Conservation (phyloP, 1,284 basidiomycete species). For the Macrocystidia cucumis region DNA sequence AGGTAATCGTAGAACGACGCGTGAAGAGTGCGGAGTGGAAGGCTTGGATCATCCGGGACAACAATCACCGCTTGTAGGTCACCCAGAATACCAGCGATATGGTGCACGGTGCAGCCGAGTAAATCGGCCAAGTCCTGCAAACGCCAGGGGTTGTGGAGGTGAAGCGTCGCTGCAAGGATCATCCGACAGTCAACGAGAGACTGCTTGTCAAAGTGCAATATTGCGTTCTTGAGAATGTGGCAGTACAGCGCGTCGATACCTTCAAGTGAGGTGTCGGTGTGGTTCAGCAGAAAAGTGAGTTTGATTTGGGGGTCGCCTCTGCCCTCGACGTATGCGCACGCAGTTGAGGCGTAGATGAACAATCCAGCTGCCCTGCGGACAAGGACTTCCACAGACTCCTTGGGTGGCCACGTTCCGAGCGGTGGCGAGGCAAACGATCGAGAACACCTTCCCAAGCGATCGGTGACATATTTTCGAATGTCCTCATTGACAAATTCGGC, state of each 20-base stretch:
- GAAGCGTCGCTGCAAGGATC: too few relatives aligned
- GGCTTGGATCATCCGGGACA: conserved; percentile 10
- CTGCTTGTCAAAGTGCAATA: too few relatives aligned
- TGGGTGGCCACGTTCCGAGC: conserved; percentile 19
- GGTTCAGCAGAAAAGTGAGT: conserved; percentile 11
- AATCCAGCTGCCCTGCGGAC: conserved; percentile 16
- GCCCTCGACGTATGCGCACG: conserved; percentile 13
- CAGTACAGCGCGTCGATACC: too few relatives aligned
- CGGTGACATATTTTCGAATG: conserved; percentile 11
- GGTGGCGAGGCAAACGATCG: neutral
- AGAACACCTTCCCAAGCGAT: conserved; percentile 6
- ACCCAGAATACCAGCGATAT: conserved; percentile 10
- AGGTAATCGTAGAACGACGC: conserved; percentile 14
- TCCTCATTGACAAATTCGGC: conserved; percentile 8
- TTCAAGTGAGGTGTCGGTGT: too few relatives aligned
- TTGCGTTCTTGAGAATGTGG: too few relatives aligned
- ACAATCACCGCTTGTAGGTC: conserved; percentile 12
- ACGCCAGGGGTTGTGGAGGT: too few relatives aligned
- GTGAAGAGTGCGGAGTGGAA: conserved; percentile 11
- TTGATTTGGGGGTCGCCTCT: conserved; percentile 12
- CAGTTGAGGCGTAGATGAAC: conserved; percentile 20
- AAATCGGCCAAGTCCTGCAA: too few relatives aligned
- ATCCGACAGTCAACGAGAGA: too few relatives aligned
- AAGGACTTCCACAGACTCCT: conserved; percentile 9
- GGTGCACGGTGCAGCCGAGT: too few relatives aligned